Evolutionary conservation across 441 rosid genomes (phyloP).

Genomic region (Mallotus japonicus): DNA sequence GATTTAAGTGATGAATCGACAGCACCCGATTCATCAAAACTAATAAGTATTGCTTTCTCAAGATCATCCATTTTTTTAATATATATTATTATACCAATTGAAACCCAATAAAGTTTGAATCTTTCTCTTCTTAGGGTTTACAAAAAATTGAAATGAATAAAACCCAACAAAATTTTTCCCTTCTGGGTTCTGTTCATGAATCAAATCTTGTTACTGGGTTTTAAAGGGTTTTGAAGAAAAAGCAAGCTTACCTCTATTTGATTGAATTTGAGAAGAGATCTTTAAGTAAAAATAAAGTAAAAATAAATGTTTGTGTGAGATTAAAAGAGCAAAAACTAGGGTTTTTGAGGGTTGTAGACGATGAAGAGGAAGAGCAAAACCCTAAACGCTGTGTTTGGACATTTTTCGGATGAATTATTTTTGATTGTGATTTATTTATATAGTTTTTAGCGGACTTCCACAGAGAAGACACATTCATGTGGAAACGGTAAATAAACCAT

Average conservation of each 20-base stretch:
- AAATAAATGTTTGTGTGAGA: constrained; percentile 6
- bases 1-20: constrained; percentile 53
- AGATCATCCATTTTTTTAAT: constrained; percentile 74
- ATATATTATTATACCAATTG: neutral
- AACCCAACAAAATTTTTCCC: neutral
- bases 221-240: constrained; percentile 13
- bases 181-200: neutral
- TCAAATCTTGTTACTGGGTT: neutral
- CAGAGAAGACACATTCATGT: neutral
- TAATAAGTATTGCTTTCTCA: constrained; percentile 71
- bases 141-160: neutral
- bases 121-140: constrained; percentile 5
- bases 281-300: neutral
- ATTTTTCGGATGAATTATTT: too few relatives aligned
- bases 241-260: constrained; percentile 17
- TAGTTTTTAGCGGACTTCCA: constrained; percentile 14
- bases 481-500: neutral
- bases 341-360: constrained; percentile 11
- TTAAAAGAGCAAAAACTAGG: constrained; percentile 13
- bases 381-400: constrained; percentile 22
- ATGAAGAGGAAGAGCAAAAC: constrained; percentile 12
- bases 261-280: constrained; percentile 16
- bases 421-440: constrained; percentile 24
- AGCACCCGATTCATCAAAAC: constrained; percentile 69
- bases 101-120: constrained; percentile 9